Evolutionary conservation across 2,329 filamentous ascomycete genomes (phyloP), one percentile per base, ranked within the genome.

Genomic region (Boeremia lycopersici): DNA sequence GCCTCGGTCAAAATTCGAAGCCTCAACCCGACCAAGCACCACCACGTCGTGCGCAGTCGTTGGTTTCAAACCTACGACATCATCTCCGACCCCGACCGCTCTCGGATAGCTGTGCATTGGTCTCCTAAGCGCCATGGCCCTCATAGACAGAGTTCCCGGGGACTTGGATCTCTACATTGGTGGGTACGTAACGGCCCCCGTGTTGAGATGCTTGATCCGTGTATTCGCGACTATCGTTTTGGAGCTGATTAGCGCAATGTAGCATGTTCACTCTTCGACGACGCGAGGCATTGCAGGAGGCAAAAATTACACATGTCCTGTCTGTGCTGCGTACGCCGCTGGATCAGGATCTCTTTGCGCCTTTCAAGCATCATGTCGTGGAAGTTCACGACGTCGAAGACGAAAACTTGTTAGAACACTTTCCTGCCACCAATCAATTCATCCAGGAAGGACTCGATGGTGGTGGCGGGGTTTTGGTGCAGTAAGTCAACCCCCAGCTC

Each of bases 341-440:
- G 43, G 79, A 84, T 64, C 76, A 82, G 63, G 77, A 78, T 56
- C 80, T 82, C 35, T 87, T 85, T 68, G 81, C 84, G 60, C 79
- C 82, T 36, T 91, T 87, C 72, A 78, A 87, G 60, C 91, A 96
- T 73, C 82, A 91, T 64, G 82, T 86, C 57, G 89, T 98, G 61
- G 89, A 96, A 62, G 86, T 97, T 38, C 90, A 98, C 74, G 95
- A 99, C 78, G 85, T 93, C 46, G 90, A 93, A 17, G 91, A 97
- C 69, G 88, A 93, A 64, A 91, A 99, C 75, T 77, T 98, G 46
- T 78, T 98, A 15, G 84, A 89, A 59, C 87, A 96, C 74, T 88
- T 98, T 57, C 86, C 92, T 6, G 81, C 81, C 47, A 89, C 89
- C 52, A 90, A 95, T 65, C 82, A 82, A 42, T 99, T 96, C 76